Percentiles rank a stretch among this genome's conserved stretches.
Conservation (phyloP, 331 rosid species). For the Dryas integrifolia region DNA sequence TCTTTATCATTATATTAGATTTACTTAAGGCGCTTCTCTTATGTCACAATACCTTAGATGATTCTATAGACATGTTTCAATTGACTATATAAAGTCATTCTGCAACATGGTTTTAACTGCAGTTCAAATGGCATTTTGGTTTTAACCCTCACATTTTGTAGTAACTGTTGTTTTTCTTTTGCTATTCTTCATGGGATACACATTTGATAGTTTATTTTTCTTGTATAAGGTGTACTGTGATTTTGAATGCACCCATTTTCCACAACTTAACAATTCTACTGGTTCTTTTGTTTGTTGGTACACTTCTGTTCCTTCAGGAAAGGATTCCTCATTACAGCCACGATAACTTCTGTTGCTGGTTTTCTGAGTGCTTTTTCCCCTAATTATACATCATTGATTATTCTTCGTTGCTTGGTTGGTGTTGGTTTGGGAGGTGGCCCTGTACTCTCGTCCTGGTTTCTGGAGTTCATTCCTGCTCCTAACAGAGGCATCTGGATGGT, state of each 20-base stretch:
- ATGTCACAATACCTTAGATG: background rate
- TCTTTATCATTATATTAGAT: conserved; percentile 4
- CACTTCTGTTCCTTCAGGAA: conserved; percentile 55
- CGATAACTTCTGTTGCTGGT: conserved; percentile 66
- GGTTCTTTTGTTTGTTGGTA: conserved; percentile 23
- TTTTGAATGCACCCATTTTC: background rate
- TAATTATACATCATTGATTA: conserved; percentile 49
- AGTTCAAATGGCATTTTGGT: background rate
- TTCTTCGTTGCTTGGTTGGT: conserved; percentile 78
- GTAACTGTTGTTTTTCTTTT: background rate
- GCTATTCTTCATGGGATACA: background rate
- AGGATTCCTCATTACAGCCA: conserved; percentile 85
- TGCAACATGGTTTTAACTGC: background rate
- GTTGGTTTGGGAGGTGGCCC: conserved; percentile 98
- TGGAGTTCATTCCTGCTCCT: conserved; percentile 92
- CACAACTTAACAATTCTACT: conserved; percentile 7
- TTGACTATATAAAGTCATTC: background rate
- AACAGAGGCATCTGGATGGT: conserved; percentile 98
- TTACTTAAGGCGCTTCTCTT: background rate
- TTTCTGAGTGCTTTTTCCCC: conserved; percentile 87
- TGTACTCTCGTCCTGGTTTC: conserved; percentile 86
- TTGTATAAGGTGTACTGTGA: background rate
- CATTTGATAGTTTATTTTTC: background rate
- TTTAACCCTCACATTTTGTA: background rate
- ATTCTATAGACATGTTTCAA: background rate